These are phyloP conservation scores for Sporothrix protearum DNA, from an alignment of 2,329 filamentous ascomycete genomes.

Conservation along the genomic window DNA sequence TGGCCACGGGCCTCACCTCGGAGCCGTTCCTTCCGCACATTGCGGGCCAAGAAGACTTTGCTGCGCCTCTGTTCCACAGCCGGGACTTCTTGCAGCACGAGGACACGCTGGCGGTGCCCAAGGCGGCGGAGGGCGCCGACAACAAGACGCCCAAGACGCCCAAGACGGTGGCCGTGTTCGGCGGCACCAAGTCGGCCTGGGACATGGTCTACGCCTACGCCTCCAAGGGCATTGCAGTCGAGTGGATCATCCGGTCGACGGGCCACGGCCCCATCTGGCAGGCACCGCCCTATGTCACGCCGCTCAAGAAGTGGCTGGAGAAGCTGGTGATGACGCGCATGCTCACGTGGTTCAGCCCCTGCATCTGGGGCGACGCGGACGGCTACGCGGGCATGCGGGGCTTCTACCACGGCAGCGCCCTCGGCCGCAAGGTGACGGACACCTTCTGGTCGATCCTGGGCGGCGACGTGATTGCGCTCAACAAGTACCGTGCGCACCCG, in stretches of 20 bases:
- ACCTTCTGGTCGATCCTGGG: constrained; percentile 57
- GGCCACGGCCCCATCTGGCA: constrained; percentile 60
- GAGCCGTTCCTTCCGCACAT: constrained; percentile 47
- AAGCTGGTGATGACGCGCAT: constrained; percentile 63
- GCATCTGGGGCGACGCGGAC: constrained; percentile 64
- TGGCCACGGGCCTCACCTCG: constrained; percentile 56
- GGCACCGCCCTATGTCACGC: constrained; percentile 59
- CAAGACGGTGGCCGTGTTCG: constrained; percentile 54
- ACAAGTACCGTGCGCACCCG: constrained; percentile 53
- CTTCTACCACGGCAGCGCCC: constrained; percentile 55
- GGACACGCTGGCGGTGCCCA: constrained; percentile 39
- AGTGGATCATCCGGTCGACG: constrained; percentile 56
- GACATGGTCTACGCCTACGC: constrained; percentile 63
- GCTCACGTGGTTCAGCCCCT: constrained; percentile 71
- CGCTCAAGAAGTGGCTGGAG: constrained; percentile 65
- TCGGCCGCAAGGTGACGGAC: constrained; percentile 55
- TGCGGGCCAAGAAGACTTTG: constrained; percentile 46
- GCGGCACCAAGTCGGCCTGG: constrained; percentile 62
- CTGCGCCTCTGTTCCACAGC: constrained; percentile 48
- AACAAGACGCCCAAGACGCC: too few relatives aligned
- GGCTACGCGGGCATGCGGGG: constrained; percentile 53
- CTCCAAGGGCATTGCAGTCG: constrained; percentile 51
- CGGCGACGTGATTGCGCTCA: constrained; percentile 52
- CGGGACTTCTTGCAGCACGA: constrained; percentile 44
- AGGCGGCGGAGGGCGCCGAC: not conserved